Evolutionary conservation across 768 basidiomycete species (phyloP).

Genomic region (Calocybe gangraenosa): DNA sequence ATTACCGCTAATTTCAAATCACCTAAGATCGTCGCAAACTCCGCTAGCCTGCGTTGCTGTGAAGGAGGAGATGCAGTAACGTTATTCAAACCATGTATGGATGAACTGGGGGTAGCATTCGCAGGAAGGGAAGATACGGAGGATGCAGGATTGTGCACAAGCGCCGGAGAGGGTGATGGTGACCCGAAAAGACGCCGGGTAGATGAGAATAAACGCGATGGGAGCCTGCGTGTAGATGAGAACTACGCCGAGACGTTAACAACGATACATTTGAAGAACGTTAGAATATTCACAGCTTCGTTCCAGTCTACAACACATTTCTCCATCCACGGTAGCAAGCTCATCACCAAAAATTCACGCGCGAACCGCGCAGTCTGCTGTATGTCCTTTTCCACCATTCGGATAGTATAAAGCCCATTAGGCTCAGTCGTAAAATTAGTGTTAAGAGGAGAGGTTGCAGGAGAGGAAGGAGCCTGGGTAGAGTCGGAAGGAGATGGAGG

Average conservation of each 20-base stretch:
- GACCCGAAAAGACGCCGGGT: conserved; percentile 82
- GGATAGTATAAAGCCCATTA: conserved; percentile 37
- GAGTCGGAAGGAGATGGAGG: conserved; percentile 41
- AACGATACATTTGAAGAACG: background rate
- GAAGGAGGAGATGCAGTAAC: conserved; percentile 38
- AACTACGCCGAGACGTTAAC: conserved; percentile 37
- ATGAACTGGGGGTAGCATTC: conserved; percentile 31
- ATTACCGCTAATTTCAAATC: conserved; percentile 80
- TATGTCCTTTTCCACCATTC: conserved; percentile 69
- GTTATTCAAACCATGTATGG: conserved; percentile 21
- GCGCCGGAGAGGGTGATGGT: conserved; percentile 43
- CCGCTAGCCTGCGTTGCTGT: conserved; percentile 85
- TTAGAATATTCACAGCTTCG: conserved; percentile 54
- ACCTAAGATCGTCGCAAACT: conserved; percentile 90
- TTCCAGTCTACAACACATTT: conserved; percentile 92
- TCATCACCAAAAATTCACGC: conserved; percentile 86
- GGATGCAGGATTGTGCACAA: conserved; percentile 32
- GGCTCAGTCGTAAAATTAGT: conserved; percentile 20
- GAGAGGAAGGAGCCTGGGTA: conserved; percentile 2
- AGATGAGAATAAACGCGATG: conserved; percentile 81
- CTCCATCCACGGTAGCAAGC: conserved; percentile 95
- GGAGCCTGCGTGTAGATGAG: conserved; percentile 71
- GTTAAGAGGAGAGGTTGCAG: conserved; percentile 17
- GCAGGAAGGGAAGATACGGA: conserved; percentile 37
- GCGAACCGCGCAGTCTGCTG: conserved; percentile 72